Evolutionary conservation across 495 filamentous ascomycete species (phyloP).

Genomic region (Podospora appendiculata): DNA sequence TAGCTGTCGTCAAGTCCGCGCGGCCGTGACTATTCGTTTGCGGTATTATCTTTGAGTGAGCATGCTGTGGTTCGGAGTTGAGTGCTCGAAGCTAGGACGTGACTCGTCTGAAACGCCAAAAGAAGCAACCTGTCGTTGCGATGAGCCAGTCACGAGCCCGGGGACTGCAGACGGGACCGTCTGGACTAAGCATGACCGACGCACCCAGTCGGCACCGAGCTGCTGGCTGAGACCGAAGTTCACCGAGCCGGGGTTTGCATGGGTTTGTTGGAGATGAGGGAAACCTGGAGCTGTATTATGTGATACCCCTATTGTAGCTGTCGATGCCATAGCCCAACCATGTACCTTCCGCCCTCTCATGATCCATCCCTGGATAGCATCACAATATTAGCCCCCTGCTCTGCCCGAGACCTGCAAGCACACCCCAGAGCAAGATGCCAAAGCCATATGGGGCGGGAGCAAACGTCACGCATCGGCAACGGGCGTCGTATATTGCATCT

Average conservation of each 20-base stretch:
- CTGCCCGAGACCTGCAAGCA: conserved; percentile 1
- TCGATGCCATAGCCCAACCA: background rate
- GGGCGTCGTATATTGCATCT: conserved; percentile 9
- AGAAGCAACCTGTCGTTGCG: background rate
- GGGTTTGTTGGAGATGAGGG: background rate
- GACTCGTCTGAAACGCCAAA: background rate
- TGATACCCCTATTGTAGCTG: background rate
- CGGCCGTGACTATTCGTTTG: background rate
- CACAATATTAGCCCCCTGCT: background rate
- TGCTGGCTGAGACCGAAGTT: background rate
- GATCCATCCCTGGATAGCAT: background rate
- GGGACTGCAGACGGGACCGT: background rate
- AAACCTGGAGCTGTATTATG: background rate
- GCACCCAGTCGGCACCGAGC: conserved; percentile 2
- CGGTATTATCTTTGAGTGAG: too few species aligned
- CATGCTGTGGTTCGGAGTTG: too few species aligned
- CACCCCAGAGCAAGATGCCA: background rate
- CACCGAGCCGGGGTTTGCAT: conserved; percentile 3
- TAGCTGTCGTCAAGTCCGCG: background rate
- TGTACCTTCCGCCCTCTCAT: background rate
- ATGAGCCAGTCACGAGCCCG: background rate
- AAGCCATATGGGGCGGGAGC: background rate
- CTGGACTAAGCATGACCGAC: conserved; percentile 1
- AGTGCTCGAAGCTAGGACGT: too few species aligned
- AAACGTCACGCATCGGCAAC: conserved; percentile 5